Evolutionary conservation across 2,329 filamentous ascomycete species (phyloP).

Genomic region (Apiospora koreana): DNA sequence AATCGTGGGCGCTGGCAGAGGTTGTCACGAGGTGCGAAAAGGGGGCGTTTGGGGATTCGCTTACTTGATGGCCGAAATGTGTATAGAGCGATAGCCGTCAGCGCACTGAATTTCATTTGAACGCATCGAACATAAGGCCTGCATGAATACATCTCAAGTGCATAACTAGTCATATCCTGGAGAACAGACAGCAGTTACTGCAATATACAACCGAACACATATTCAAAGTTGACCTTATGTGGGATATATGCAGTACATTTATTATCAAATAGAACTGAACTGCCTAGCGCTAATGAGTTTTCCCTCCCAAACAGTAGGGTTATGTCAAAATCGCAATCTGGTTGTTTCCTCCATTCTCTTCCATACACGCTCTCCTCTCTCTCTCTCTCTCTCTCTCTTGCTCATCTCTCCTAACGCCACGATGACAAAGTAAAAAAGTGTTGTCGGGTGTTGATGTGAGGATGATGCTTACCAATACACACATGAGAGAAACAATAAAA

Average conservation of each 20-base stretch:
- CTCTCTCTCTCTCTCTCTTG: not conserved
- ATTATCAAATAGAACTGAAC: not conserved
- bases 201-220: too few species aligned
- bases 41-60: too few species aligned
- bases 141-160: too few species aligned
- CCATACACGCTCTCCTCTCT: not conserved
- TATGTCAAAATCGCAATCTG: not conserved
- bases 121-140: too few species aligned
- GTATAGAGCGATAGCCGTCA: too few species aligned
- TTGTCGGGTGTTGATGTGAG: not conserved
- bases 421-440: not conserved
- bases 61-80: too few species aligned
- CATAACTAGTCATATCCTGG: too few species aligned
- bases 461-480: not conserved
- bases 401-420: not conserved
- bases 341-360: not conserved
- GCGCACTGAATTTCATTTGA: too few species aligned
- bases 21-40: too few species aligned
- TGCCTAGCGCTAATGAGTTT: not conserved
- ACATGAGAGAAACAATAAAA: not conserved
- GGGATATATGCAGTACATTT: not conserved
- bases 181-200: too few species aligned
- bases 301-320: not conserved
- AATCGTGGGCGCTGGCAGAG: too few species aligned
- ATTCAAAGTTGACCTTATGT: too few species aligned